Evolutionary conservation across 768 basidiomycete genomes (phyloP), one percentile per base, ranked within the genome.

Genomic region (Cantharellus anzutake): DNA sequence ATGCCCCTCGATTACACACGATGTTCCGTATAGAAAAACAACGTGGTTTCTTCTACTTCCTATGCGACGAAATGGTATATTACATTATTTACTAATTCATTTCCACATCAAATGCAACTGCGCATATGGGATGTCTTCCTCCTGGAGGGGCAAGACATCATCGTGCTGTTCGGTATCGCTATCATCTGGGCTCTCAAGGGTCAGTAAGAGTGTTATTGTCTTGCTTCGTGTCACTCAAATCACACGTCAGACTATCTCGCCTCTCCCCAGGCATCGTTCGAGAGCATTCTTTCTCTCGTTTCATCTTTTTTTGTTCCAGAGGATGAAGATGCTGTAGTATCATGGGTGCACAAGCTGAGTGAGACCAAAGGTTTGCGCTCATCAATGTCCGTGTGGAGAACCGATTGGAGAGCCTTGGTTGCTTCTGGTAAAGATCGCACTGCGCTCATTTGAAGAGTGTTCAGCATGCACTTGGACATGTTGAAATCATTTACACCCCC

Each of bases 51-150:
- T 4, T 92, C 90, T 7, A 93, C 92, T 38, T 81, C 89, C 20
- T 99, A 94, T 72, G 92, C 92, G 37, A 97, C 94, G 2, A 98
- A 98, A 71, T 98, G 96, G 96, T 99, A 97, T 69, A 98, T 99
- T 70, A 98, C 96, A 2, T 74, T 98, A 11, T 99, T 97, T 67
- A 82, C 92, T 56, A 96, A 94, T 68, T 87, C 88, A 0, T 84
- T 99, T 50, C 91, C 94, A 34, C 98, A 94, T 70, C 88, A 93
- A 70, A 90, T 85, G 53, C 92, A 97, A 72, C 72, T 98, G 37
- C 78, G 96, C 62, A 68, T 99, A 39, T 99, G 94, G 94, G 96
- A 99, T 68, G 89, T 80, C 5, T 87, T 96, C 67, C 73, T 96
- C 52, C 71, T 93, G 29, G 94, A 97, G 63, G 96, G 96, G 5